These are phyloP conservation scores for Candida quercuum DNA, from an alignment of 805 yeast species.

Conservation along the genomic window DNA sequence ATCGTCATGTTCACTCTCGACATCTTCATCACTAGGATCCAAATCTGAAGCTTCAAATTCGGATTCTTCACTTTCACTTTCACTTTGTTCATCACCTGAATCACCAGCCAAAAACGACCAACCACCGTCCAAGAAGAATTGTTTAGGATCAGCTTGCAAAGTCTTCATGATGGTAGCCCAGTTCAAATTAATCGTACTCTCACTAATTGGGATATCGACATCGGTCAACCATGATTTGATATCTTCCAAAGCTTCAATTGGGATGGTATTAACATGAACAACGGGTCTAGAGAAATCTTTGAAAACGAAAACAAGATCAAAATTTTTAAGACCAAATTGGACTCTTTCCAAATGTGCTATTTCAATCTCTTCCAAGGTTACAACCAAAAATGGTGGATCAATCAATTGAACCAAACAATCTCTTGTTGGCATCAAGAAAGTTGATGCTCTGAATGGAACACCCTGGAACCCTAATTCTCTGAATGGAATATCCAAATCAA, in stretches of 20 bases:
- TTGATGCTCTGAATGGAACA: conserved; percentile 93
- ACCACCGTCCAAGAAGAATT: conserved; percentile 91
- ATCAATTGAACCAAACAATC: conserved; percentile 92
- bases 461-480: conserved; percentile 96
- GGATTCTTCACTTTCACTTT: conserved; percentile 46
- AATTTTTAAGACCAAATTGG: conserved; percentile 93
- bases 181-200: conserved; percentile 92
- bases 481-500: conserved; percentile 91
- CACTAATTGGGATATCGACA: conserved; percentile 91
- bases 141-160: conserved; percentile 85
- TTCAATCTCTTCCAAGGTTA: conserved; percentile 88
- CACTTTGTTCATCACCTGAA: conserved; percentile 71
- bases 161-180: conserved; percentile 97
- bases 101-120: conserved; percentile 92
- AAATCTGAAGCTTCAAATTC: conserved; percentile 41
- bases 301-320: conserved; percentile 93
- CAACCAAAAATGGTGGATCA: conserved; percentile 92
- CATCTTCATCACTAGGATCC: conserved; percentile 37
- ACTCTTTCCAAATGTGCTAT: conserved; percentile 95
- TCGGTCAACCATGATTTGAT: conserved; percentile 97
- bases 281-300: conserved; percentile 87
- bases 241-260: conserved; percentile 86
- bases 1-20: conserved; percentile 30
- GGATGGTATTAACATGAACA: conserved; percentile 89
- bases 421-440: conserved; percentile 92